Evolutionary conservation across 805 yeast genomes (phyloP).

Genomic region (Wickerhamiella parazyma): DNA sequence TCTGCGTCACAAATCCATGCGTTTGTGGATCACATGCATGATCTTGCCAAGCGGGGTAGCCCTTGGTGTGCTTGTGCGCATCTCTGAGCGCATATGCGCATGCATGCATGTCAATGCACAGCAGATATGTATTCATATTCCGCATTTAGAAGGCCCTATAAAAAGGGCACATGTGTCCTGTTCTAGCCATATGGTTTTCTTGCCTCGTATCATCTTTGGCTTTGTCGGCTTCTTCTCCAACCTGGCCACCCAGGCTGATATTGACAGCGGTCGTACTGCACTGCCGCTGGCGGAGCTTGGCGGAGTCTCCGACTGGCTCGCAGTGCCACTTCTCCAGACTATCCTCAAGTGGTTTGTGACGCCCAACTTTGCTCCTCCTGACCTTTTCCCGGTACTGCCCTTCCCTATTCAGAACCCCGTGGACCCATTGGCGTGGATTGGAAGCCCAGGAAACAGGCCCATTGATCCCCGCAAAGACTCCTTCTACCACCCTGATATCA

Average conservation of each 20-base stretch:
- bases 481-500: conserved; percentile 13
- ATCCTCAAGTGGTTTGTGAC: conserved; percentile 15
- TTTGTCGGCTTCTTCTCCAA: not conserved
- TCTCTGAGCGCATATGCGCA: too few species aligned
- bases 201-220: conserved; percentile 5
- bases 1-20: too few species aligned
- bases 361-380: conserved; percentile 19
- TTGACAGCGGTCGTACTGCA: not conserved
- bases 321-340: conserved; percentile 23
- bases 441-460: not conserved
- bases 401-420: conserved; percentile 3
- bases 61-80: too few species aligned
- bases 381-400: conserved; percentile 11
- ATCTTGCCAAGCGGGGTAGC: too few species aligned
- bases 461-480: conserved; percentile 13
- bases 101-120: too few species aligned
- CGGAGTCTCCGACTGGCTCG: conserved; percentile 1
- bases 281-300: conserved; percentile 3
- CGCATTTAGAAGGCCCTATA: not conserved
- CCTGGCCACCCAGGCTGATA: not conserved
- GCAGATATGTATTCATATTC: too few species aligned
- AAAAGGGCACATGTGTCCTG: not conserved
- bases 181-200: not conserved
- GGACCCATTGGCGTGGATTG: conserved; percentile 4
- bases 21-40: too few species aligned